Conservation (phyloP, 768 basidiomycete genomes). For the Cyclocybe aegerita region DNA sequence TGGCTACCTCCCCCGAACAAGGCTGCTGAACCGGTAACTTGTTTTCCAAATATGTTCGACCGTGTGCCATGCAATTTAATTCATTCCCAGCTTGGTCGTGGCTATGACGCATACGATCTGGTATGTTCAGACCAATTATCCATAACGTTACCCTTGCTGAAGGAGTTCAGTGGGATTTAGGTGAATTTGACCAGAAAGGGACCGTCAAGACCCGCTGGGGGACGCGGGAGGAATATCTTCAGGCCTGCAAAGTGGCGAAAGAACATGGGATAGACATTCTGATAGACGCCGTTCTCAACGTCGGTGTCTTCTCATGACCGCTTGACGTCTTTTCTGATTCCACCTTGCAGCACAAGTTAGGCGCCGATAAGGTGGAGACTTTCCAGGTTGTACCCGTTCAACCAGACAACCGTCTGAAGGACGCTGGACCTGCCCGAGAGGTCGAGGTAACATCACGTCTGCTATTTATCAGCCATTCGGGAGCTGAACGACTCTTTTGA, state of each 20-base stretch:
- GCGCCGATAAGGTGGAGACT: constrained; percentile 73
- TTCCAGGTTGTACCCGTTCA: constrained; percentile 74
- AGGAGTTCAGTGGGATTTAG: constrained; percentile 73
- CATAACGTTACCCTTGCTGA: too few species aligned
- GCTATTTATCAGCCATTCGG: not conserved
- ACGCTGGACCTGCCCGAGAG: constrained; percentile 54
- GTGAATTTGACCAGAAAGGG: constrained; percentile 82
- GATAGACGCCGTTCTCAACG: constrained; percentile 90
- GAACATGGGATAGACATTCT: constrained; percentile 70
- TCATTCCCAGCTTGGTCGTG: constrained; percentile 57
- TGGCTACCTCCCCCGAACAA: constrained; percentile 88
- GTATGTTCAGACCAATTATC: constrained; percentile 34
- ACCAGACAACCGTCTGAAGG: constrained; percentile 61
- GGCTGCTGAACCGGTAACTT: constrained; percentile 58
- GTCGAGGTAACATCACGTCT: constrained; percentile 54
- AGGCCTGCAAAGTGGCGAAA: constrained; percentile 67
- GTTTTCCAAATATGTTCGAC: not conserved
- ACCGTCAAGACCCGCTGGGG: constrained; percentile 81
- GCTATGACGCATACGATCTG: constrained; percentile 86
- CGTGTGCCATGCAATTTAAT: not conserved
- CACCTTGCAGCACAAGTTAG: constrained; percentile 69
- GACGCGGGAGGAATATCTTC: constrained; percentile 73
- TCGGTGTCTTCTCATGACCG: constrained; percentile 28
- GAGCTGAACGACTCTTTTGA: not conserved
- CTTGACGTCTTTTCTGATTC: not conserved